These are phyloP conservation scores for Coemansia sp. DNA, from an alignment of 192 early-diverging fungal species.

Conservation along the genomic window DNA sequence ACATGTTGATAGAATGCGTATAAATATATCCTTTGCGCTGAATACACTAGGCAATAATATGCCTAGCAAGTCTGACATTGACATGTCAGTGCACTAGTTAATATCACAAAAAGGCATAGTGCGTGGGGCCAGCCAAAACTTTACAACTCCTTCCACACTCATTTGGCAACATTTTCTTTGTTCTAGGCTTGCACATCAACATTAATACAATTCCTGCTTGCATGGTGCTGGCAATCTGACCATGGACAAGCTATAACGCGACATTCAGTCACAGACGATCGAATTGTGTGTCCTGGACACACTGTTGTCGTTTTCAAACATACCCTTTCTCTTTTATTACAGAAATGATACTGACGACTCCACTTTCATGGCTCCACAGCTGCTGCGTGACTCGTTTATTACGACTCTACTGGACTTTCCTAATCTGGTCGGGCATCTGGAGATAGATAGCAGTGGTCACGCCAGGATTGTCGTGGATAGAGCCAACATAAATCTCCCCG, in stretches of 20 bases:
- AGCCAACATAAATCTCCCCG: not conserved
- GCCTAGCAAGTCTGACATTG: too few relatives aligned
- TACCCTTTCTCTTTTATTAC: not conserved
- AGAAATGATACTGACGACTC: not conserved
- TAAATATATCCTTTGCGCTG: not conserved
- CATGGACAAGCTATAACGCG: not conserved
- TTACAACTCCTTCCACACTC: too few relatives aligned
- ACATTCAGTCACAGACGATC: not conserved
- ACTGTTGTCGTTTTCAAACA: not conserved
- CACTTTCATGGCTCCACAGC: slow-evolving; percentile 6
- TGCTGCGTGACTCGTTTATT: not conserved
- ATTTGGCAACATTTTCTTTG: too few relatives aligned
- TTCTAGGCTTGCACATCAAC: too few relatives aligned
- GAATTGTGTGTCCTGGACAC: not conserved
- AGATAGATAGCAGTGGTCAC: not conserved
- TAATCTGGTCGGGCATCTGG: slow-evolving; percentile 2
- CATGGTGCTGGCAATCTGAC: not conserved
- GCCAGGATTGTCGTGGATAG: not conserved
- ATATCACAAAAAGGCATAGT: too few relatives aligned
- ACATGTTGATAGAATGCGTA: not conserved
- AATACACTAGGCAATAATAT: not conserved
- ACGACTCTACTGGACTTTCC: not conserved
- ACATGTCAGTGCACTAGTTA: too few relatives aligned
- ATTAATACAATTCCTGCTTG: too few relatives aligned
- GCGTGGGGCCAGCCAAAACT: too few relatives aligned